phyloP scores from a whole-genome alignment of 805 yeast genomes.

The Grigorovia transvaalensis region DNA sequence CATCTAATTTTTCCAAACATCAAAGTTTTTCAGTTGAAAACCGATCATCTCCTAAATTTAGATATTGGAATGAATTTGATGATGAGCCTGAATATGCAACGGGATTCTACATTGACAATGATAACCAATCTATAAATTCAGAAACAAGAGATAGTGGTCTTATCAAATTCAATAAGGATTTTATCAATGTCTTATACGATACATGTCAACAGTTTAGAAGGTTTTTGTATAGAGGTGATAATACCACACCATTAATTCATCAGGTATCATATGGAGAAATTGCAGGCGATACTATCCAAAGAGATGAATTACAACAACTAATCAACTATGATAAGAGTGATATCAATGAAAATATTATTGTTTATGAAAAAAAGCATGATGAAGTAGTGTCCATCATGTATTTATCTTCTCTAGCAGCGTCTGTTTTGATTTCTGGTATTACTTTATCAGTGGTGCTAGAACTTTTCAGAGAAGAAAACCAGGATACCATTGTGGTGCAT shows the following conservation, averaged over 20 bases:
- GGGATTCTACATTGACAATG: constrained; percentile 7
- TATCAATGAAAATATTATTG: constrained; percentile 15
- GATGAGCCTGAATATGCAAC: constrained; percentile 11
- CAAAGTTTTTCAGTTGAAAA: background rate
- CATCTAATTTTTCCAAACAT: background rate
- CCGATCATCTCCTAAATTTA: constrained; percentile 1
- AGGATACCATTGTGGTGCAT: constrained; percentile 14
- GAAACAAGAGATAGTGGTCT: constrained; percentile 11
- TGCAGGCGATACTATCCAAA: background rate
- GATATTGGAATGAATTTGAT: constrained; percentile 30
- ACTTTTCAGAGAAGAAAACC: constrained; percentile 15
- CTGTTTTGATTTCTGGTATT: constrained; percentile 22
- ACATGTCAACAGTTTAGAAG: constrained; percentile 11
- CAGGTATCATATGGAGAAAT: background rate
- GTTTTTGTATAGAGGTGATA: background rate
- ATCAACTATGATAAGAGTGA: constrained; percentile 12
- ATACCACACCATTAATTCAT: background rate
- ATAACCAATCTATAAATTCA: constrained; percentile 2
- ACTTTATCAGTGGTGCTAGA: constrained; percentile 20
- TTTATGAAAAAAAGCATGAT: constrained; percentile 25
- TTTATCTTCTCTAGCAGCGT: constrained; percentile 15
- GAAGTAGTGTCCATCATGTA: constrained; percentile 24
- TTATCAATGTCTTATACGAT: constrained; percentile 17
- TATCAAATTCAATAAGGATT: constrained; percentile 15
- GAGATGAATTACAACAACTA: constrained; percentile 14